phyloP scores from a whole-genome alignment of 1,139 yeast species.

The Candida sojae region DNA sequence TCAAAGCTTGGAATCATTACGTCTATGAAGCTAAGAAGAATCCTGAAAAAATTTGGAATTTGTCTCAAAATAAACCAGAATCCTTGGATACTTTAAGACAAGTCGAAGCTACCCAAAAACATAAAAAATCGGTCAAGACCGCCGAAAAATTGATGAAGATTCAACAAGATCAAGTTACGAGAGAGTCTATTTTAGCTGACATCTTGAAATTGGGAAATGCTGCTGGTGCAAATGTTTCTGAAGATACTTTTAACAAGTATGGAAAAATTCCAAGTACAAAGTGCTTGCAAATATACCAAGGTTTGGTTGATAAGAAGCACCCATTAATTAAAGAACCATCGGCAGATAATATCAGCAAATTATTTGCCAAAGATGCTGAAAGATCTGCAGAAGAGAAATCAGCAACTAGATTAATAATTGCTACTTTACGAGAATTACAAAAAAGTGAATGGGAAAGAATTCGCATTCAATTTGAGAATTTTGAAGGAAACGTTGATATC shows the following conservation, averaged over 20 bases:
- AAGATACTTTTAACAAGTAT: conserved; percentile 21
- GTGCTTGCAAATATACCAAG: conserved; percentile 32
- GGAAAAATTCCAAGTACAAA: conserved; percentile 26
- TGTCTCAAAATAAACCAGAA: conserved; percentile 47
- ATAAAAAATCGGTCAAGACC: conserved; percentile 16
- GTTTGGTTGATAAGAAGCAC: conserved; percentile 29
- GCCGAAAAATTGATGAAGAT: conserved; percentile 35
- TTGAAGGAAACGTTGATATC: background rate
- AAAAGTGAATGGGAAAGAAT: conserved; percentile 52
- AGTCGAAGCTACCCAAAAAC: conserved; percentile 26
- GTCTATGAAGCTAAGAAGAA: conserved; percentile 57
- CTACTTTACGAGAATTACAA: conserved; percentile 56
- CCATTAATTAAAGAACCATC: conserved; percentile 23
- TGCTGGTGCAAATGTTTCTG: conserved; percentile 27
- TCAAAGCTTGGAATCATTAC: conserved; percentile 72
- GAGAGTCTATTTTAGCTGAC: conserved; percentile 47
- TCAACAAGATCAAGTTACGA: conserved; percentile 43
- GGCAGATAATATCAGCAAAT: conserved; percentile 20
- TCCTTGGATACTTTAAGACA: conserved; percentile 36
- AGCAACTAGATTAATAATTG: conserved; percentile 50
- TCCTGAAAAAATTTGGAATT: conserved; percentile 62
- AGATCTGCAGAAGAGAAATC: conserved; percentile 36
- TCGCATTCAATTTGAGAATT: conserved; percentile 46
- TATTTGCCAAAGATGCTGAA: conserved; percentile 39
- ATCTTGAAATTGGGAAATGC: conserved; percentile 28